Evolutionary conservation across 2,329 filamentous ascomycete species (phyloP).

Genomic region (Stylonectria norvegica): DNA sequence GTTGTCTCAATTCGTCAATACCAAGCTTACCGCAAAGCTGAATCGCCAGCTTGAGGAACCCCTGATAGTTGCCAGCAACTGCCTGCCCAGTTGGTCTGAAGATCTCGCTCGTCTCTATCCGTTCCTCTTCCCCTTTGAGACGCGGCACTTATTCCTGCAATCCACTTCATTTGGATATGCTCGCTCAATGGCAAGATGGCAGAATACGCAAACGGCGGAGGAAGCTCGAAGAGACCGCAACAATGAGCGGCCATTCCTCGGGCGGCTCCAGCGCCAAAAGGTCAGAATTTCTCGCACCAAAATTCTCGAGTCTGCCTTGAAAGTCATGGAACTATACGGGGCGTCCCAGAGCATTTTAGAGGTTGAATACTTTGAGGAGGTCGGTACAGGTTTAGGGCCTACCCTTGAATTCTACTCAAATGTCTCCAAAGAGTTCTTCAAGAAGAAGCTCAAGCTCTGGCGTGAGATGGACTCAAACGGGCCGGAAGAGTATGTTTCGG

Average conservation of each 20-base stretch:
- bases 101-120: conserved; percentile 90
- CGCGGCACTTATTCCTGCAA: conserved; percentile 91
- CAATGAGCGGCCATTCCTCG: conserved; percentile 88
- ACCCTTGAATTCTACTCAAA: conserved; percentile 98
- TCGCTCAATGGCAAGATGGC: conserved; percentile 95
- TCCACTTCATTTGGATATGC: conserved; percentile 98
- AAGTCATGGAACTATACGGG: conserved; percentile 98
- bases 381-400: conserved; percentile 90
- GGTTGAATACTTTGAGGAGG: conserved; percentile 98
- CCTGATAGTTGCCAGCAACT: conserved; percentile 93
- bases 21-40: conserved; percentile 94
- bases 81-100: conserved; percentile 92
- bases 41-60: conserved; percentile 97
- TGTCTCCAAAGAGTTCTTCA: conserved; percentile 94
- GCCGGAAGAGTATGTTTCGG: conserved; percentile 77
- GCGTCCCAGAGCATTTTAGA: conserved; percentile 95
- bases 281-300: conserved; percentile 95
- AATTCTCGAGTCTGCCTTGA: conserved; percentile 92
- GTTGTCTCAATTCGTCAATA: conserved; percentile 93
- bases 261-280: conserved; percentile 89
- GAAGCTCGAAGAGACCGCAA: conserved; percentile 79
- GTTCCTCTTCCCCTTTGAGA: conserved; percentile 97
- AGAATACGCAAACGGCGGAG: conserved; percentile 79
- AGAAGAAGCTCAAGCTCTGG: conserved; percentile 97
- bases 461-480: conserved; percentile 78